Evolutionary conservation across 1,284 basidiomycete species (phyloP).

Genomic region (Mixia osmundae): DNA sequence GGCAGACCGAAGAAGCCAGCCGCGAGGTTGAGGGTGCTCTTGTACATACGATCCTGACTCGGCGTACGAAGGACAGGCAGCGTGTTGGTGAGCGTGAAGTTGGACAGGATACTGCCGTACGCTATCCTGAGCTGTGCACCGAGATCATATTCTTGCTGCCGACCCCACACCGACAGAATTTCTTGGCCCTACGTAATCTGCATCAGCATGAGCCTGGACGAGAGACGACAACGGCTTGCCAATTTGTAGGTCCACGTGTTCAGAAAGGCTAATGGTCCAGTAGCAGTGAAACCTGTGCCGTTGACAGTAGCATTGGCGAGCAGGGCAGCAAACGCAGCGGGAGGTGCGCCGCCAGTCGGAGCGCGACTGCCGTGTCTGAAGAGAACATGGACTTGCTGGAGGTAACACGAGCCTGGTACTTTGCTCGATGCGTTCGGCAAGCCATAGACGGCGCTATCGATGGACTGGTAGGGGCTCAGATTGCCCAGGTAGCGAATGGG

Average conservation of each 20-base stretch:
- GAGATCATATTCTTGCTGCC: conserved; percentile 23
- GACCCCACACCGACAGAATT: conserved; percentile 26
- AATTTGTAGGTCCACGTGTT: conserved; percentile 33
- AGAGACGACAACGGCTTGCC: conserved; percentile 41
- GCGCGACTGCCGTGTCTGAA: conserved; percentile 24
- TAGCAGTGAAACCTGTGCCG: conserved; percentile 21
- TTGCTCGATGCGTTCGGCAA: conserved; percentile 40
- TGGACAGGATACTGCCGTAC: conserved; percentile 43
- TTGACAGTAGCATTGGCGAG: conserved; percentile 11
- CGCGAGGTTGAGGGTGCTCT: conserved; percentile 26
- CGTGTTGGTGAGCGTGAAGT: conserved; percentile 41
- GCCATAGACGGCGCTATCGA: conserved; percentile 32
- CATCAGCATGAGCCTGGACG: conserved; percentile 34
- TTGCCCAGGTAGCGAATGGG: conserved; percentile 27
- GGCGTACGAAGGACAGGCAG: conserved; percentile 28
- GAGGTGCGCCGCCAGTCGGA: conserved; percentile 7
- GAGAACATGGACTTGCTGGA: conserved; percentile 25
- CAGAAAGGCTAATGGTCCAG: conserved; percentile 41
- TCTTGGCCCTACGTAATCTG: conserved; percentile 27
- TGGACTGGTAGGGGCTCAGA: conserved; percentile 25
- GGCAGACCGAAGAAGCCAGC: conserved; percentile 41
- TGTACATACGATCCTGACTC: conserved; percentile 26
- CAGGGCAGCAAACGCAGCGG: conserved; percentile 4
- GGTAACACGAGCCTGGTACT: conserved; percentile 39
- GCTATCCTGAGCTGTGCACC: conserved; percentile 28